phyloP scores from a whole-genome alignment of 495 filamentous ascomycete genomes.

The Cudoniella acicularis region DNA sequence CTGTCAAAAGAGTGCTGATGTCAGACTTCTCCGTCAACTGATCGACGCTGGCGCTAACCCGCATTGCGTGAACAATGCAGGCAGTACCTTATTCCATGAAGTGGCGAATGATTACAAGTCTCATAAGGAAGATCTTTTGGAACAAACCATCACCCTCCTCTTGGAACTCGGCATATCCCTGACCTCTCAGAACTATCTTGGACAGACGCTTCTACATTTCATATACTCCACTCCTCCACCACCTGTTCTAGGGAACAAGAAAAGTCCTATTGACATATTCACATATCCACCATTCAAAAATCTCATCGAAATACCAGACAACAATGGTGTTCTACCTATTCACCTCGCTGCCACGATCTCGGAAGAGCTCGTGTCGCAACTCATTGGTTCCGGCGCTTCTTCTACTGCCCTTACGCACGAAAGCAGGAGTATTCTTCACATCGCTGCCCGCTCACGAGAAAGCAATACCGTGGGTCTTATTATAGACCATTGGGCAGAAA shows the following conservation, averaged over 20 bases:
- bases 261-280: not conserved
- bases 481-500: slow-evolving; percentile 22
- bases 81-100: not conserved
- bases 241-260: not conserved
- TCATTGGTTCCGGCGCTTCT: slow-evolving; percentile 34
- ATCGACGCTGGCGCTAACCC: not conserved
- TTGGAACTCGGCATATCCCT: not conserved
- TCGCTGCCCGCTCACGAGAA: slow-evolving; percentile 32
- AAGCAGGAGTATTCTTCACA: slow-evolving; percentile 35
- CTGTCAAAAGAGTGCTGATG: not conserved
- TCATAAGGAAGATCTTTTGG: not conserved
- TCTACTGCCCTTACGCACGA: slow-evolving; percentile 25
- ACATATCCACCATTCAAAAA: not conserved
- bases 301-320: not conserved
- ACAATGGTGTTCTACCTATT: slow-evolving; percentile 17
- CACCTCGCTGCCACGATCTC: slow-evolving; percentile 34
- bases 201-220: not conserved
- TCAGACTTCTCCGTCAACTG: not conserved
- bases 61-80: not conserved
- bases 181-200: not conserved
- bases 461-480: slow-evolving; percentile 36
- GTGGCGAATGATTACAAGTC: not conserved
- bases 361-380: slow-evolving; percentile 21
- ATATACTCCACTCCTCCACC: not conserved
- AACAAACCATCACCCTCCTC: not conserved